Base-by-base conservation (phyloP, 768 basidiomycete genomes). In the Mycena leptocephala region DNA sequence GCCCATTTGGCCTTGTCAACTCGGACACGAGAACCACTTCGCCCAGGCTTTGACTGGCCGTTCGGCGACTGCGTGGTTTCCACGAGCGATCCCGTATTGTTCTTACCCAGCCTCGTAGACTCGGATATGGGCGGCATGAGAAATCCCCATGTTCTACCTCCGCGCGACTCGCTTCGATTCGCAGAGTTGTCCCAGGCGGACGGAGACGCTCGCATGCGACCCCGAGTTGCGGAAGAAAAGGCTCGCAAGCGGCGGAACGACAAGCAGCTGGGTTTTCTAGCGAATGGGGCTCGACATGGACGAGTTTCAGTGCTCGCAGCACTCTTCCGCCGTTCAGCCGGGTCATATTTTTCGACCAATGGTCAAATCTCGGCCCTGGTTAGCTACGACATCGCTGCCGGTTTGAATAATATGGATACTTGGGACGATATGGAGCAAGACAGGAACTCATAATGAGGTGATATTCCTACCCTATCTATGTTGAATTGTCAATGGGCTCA, bases 31-130 rank as follows among this genome's bases (percentile, higher is more conserved):
- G 51, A 37, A 56, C 66, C 53, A 2, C 33, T 68, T 20, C 13
- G 18, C 18, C 66, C 51, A 0, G 66, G 51, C 37, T 68, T 68
- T 24, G 66, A 68, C 4, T 68, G 66, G 66, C 51, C 66, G 14
- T 56, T 68, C 18, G 66, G 51, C 24, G 66, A 68, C 24, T 68
- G 66, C 18, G 53, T 68, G 13, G 14, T 68, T 30, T 3, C 22
- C 51, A 68, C 66, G 8, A 28, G 30, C 11, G 46, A 55, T 7
- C 51, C 53, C 2, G 32, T 41, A 2, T 5, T 16, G 10, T 55
- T 56, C 3, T 26, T 3, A 13, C 35, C 32, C 35, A 22, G 7
- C 41, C 11, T 43, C n/a, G 22, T n/a, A 48, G 4, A 28, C 9
- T 55, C 53, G 20, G 4, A 10, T 18, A 11, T 37, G 13, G 33